Evolutionary conservation across 306 rosid species (phyloP), one percentile per base, ranked within the genome.

Genomic region (Corylus avellana): DNA sequence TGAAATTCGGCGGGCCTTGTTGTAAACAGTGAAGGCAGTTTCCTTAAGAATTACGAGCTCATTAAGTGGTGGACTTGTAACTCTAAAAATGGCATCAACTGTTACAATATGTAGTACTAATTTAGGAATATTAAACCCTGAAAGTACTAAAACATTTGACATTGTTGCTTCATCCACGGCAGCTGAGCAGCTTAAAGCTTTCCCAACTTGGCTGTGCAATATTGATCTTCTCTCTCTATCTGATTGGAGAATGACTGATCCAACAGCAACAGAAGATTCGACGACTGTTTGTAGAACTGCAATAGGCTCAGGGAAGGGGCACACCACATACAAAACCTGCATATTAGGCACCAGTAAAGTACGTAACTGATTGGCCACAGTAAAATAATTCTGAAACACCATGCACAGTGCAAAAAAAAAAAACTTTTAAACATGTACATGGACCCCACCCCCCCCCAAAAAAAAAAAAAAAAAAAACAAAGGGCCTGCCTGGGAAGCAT

Each of bases 291-390:
- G 95, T 75, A 95, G 88, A 85, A 95, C 86, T 78, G 97, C 97
- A 84, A 90, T 84, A 49, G 98, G 97, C 83, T 95, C 98, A 13
- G 98, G 98, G 84, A 95, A 92, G 59, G 98, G 98, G 89, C 98
- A 95, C 48, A 95, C 93, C 76, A 95, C 98, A 88, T 95, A 95
- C 73, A 95, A 85, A 76, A 95, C 98, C 98, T 95, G 90, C 61
- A 82, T 32, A 78, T 9, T 67, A 76, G 53, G 29, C 49, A 75
- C 50, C 74, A 85, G 61, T 49, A 49, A 20, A 69, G 46, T 0
- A 3, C 4, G 72, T 80, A 74, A 87, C 44, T 27, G 63, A 66
- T 69, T 73, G 49, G 68, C 73, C 59, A 79, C 14, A 50, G 37
- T n/a, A 55, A 70, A 68, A 18, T 68, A 79, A 74, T 39, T 50